phyloP scores from a whole-genome alignment of 495 filamentous ascomycete species.

The Aspergillus asperescens region DNA sequence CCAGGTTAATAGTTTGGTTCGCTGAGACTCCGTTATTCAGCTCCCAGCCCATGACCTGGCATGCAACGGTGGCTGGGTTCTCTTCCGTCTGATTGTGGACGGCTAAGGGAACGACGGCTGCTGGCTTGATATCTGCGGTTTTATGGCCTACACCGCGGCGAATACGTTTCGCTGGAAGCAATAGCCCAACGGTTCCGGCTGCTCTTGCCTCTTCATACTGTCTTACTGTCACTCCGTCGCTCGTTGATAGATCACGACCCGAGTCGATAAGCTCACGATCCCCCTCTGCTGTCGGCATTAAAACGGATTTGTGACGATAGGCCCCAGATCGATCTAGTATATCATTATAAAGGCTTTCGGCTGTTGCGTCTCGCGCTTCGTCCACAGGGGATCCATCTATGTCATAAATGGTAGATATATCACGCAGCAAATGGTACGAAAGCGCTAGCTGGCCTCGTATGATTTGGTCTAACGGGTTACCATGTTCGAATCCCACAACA shows the following conservation, averaged over 20 bases:
- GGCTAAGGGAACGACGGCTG: slow-evolving; percentile 43
- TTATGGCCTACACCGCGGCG: slow-evolving; percentile 44
- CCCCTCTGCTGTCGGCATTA: slow-evolving; percentile 70
- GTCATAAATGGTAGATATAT: slow-evolving; percentile 88
- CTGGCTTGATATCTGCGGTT: slow-evolving; percentile 38
- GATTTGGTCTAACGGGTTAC: slow-evolving; percentile 87
- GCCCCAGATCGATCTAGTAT: slow-evolving; percentile 83
- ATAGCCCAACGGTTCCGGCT: slow-evolving; percentile 37
- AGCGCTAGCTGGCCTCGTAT: slow-evolving; percentile 87
- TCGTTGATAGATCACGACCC: slow-evolving; percentile 68
- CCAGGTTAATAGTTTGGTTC: slow-evolving; percentile 68
- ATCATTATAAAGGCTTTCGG: slow-evolving; percentile 89
- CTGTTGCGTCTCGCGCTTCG: slow-evolving; percentile 70
- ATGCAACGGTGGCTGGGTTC: slow-evolving; percentile 61
- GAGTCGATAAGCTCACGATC: slow-evolving; percentile 78
- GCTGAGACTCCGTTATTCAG: slow-evolving; percentile 60
- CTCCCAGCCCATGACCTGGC: slow-evolving; percentile 74
- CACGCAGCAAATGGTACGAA: slow-evolving; percentile 73
- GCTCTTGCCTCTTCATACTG: slow-evolving; percentile 58
- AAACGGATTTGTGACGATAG: slow-evolving; percentile 71
- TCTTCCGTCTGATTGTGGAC: slow-evolving; percentile 57
- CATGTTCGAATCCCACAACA: slow-evolving; percentile 91
- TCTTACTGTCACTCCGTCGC: slow-evolving; percentile 65
- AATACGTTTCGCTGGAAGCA: slow-evolving; percentile 39
- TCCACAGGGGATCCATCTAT: slow-evolving; percentile 76